Evolutionary conservation across 441 rosid genomes (phyloP), one percentile per base, ranked within the genome.

Genomic region (Flueggea neowawraea): DNA sequence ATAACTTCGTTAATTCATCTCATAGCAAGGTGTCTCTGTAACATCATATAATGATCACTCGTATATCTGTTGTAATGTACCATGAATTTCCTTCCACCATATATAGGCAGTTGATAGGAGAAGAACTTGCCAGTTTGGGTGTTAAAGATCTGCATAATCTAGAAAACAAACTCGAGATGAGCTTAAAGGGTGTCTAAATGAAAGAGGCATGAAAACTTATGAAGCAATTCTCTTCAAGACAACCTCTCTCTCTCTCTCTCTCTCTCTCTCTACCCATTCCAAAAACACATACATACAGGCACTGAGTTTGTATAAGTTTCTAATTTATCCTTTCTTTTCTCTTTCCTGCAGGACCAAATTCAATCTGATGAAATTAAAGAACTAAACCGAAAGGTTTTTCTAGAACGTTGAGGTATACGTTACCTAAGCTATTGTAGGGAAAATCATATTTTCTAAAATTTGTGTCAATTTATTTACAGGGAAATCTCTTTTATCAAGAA

Each of bases 81-180:
- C 28, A 22, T 22, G 28, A 22, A 22, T 22, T 2, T 22, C 28
- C 28, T 22, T 22, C 28, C 28, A 22, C 28, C 28, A 22, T 22
- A 22, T 22, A 36, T 81, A 91, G 99, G 74, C 85, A 89, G 57
- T 60, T 89, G 72, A 84, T 82, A 91, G 97, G 99, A 63, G 90
- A 88, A 71, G 85, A 89, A 69, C 82, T 94, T 58, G 82, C 87
- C 57, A 89, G 90, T 65, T 72, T 94, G 61, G 69, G 69, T 48
- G 58, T 77, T 60, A 83, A 73, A 44, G 91, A 89, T 64, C 81
- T 91, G 52, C 84, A 81, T 61, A 84, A 78, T 71, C 78, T 94
- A 67, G 99, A 94, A 73, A 87, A 73, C 67, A 87, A 89, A 76
- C 74, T 94, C 45, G 95, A 94, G 72, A 78, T 71, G 74, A 86